phyloP scores from a whole-genome alignment of 257 asterid species.

The Anisodus tanguticus region DNA sequence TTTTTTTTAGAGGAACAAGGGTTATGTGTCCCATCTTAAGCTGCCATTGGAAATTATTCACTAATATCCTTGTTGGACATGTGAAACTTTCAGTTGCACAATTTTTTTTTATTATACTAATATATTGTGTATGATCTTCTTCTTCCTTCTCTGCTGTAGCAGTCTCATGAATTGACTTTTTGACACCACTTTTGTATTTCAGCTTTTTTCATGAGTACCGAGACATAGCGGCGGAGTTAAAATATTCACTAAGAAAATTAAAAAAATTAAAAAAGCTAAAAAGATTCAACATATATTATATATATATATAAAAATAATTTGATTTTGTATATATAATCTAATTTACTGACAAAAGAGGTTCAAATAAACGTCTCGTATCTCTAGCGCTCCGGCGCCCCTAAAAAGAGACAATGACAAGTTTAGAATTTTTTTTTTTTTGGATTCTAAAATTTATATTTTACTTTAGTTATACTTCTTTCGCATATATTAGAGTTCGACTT shows the following conservation, averaged over 20 bases:
- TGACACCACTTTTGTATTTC: conserved; percentile 33
- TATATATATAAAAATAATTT: no score
- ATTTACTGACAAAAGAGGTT: not conserved
- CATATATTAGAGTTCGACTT: not conserved
- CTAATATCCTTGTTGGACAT: conserved; percentile 41
- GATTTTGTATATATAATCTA: not conserved
- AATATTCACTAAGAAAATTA: no score
- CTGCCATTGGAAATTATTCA: conserved; percentile 25
- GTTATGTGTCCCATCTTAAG: conserved; percentile 30
- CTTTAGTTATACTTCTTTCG: not conserved
- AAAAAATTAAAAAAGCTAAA: no score
- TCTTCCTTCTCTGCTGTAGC: not conserved
- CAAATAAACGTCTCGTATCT: not conserved
- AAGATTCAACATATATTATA: no score
- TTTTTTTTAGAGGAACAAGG: conserved; percentile 9
- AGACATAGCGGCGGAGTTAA: no score
- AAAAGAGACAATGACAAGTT: not conserved
- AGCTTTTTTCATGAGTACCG: not conserved
- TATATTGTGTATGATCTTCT: not conserved
- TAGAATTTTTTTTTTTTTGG: not conserved
- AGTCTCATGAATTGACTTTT: not conserved
- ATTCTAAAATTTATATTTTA: not conserved
- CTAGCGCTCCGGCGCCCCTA: no score
- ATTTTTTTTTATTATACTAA: conserved; percentile 41
- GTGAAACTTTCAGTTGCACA: conserved; percentile 52